These are phyloP conservation scores for Kodamaea hsintzibuensis DNA, from an alignment of 805 yeast genomes.

Conservation along the genomic window DNA sequence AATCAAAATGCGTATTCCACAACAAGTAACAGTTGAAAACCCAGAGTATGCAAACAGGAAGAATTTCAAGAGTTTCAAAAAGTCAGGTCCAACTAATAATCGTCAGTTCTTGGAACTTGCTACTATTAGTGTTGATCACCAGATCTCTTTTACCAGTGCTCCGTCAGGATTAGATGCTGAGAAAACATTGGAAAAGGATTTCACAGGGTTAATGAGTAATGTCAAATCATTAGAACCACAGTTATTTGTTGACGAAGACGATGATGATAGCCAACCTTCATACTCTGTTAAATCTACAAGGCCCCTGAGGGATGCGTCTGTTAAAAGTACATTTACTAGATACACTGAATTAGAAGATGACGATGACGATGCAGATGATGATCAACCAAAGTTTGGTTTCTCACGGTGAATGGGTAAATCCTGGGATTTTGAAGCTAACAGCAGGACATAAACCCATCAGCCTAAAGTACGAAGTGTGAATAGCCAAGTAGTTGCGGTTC, in stretches of 20 bases:
- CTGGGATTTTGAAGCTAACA: not conserved
- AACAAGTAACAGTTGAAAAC: not conserved
- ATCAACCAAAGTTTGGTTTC: slow-evolving; percentile 36
- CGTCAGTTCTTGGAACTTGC: slow-evolving; percentile 21
- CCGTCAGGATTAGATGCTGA: slow-evolving; percentile 4
- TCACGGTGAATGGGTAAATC: not conserved
- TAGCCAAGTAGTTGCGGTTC: slow-evolving; percentile 21
- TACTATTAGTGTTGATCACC: slow-evolving; percentile 10
- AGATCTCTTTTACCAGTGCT: slow-evolving; percentile 6
- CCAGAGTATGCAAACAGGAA: slow-evolving; percentile 1
- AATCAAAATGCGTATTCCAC: slow-evolving; percentile 23
- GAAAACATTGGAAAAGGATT: slow-evolving; percentile 9
- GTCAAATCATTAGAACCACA: slow-evolving; percentile 9
- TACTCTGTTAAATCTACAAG: not conserved
- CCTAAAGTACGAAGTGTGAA: slow-evolving; percentile 41
- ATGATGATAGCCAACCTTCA: slow-evolving; percentile 6
- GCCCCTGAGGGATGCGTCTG: not conserved
- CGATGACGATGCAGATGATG: slow-evolving; percentile 33
- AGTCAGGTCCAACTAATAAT: slow-evolving; percentile 11
- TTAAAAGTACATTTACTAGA: not conserved
- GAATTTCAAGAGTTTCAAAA: slow-evolving; percentile 41
- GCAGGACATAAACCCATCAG: slow-evolving; percentile 25
- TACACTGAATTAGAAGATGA: slow-evolving; percentile 16
- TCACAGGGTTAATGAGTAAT: slow-evolving; percentile 14
- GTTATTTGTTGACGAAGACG: slow-evolving; percentile 9